These are phyloP conservation scores for Apiotrichum gamsii DNA, from an alignment of 1,284 basidiomycete genomes.

Conservation along the genomic window DNA sequence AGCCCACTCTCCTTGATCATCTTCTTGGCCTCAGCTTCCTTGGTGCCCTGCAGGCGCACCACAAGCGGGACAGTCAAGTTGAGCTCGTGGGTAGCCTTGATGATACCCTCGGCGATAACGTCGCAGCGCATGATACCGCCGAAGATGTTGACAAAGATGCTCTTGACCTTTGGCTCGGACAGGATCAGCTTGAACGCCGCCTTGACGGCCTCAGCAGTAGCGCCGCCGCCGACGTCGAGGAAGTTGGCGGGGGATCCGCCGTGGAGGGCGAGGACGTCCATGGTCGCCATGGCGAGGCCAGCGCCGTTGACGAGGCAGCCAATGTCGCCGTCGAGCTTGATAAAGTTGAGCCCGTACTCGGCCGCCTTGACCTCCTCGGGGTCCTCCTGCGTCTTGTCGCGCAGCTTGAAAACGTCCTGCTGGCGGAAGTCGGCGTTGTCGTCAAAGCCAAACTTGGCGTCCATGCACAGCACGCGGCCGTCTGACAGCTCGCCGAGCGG, in stretches of 20 bases:
- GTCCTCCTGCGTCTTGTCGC: constrained; percentile 93
- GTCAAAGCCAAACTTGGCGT: constrained; percentile 99
- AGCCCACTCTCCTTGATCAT: constrained; percentile 88
- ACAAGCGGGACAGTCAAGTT: constrained; percentile 78
- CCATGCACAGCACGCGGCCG: constrained; percentile 96
- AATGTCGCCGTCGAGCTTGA: constrained; percentile 97
- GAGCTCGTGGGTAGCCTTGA: constrained; percentile 93
- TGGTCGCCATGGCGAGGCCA: constrained; percentile 98
- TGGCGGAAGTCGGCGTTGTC: constrained; percentile 99
- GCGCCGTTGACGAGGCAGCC: constrained; percentile 99
- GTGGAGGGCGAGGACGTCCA: constrained; percentile 94
- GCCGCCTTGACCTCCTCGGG: constrained; percentile 89
- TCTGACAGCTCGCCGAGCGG: constrained; percentile 93
- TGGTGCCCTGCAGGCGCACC: constrained; percentile 93
- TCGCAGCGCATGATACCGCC: constrained; percentile 96
- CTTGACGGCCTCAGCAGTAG: constrained; percentile 97
- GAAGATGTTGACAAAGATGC: constrained; percentile 97
- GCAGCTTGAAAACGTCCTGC: constrained; percentile 77
- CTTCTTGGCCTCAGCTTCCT: constrained; percentile 89
- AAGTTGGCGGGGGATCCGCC: constrained; percentile 95
- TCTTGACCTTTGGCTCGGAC: constrained; percentile 85
- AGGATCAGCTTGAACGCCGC: constrained; percentile 97
- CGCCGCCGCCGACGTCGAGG: constrained; percentile 95
- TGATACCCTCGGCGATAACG: constrained; percentile 92
- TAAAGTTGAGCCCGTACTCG: constrained; percentile 88